Evolutionary conservation across 2,329 filamentous ascomycete genomes (phyloP), one percentile per base, ranked within the genome.

Genomic region (Aspergillus bombycis): DNA sequence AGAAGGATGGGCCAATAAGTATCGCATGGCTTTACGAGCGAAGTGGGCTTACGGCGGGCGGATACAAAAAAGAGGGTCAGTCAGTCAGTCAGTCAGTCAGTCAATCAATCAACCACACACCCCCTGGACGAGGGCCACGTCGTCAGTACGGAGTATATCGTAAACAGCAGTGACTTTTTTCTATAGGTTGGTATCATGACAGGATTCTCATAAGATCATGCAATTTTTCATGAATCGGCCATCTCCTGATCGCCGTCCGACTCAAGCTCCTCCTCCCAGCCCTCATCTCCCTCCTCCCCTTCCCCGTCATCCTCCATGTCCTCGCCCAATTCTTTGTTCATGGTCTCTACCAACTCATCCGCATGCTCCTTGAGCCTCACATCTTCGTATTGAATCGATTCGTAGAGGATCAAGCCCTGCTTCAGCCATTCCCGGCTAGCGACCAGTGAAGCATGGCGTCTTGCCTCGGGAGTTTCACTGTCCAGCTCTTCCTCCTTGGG

Each of bases 371-470:
- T 77, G 34, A 84, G 72, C 59, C 73, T 76, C 26, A 81, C 80
- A 66, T 84, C 81, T 60, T 82, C 94, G 75, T 97, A 98, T 58
- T 94, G 89, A 70, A 95, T 85, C 71, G 86, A 75, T 45, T 87
- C 81, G 76, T 92, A 98, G n/a, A 97, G 84, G 74, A 89, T 89
- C 67, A 96, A 82, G 73, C 92, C 92, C 72, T 91, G 91, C 62
- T 87, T 88, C 54, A 98, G 83, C 92, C 94, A 97, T 72, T 91
- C 88, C 60, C 92, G 86, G 71, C 93, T 91, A 19, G 91, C 89
- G 61, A 87, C 87, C 84, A 93, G 88, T 6, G 88, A 85, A 1
- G 85, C 82, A 68, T 85, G 85, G 79, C 87, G 87, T 55, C 82
- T 81, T 54, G 87, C 82, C 45, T 82, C 82, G 5, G 75, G 69